Conservation (phyloP, 2,329 filamentous ascomycete genomes). For the Neurospora sp. region DNA sequence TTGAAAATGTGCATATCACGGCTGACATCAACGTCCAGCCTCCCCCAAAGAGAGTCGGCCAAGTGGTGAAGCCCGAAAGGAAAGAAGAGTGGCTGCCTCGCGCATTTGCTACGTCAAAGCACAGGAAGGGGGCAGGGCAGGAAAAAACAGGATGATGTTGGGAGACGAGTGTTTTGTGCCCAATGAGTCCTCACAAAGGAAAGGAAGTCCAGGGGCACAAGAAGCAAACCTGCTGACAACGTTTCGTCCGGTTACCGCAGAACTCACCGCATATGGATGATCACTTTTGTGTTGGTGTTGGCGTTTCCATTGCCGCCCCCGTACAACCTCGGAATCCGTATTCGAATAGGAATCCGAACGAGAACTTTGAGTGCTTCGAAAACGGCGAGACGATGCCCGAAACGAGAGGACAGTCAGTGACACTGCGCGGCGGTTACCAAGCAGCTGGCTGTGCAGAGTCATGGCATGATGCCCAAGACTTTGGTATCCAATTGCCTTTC, state of each 20-base stretch:
- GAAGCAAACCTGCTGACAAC: not conserved
- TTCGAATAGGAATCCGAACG: not conserved
- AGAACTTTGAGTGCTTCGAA: too few relatives aligned
- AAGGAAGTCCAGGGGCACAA: not conserved
- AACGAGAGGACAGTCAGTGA: not conserved
- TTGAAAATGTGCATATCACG: not conserved
- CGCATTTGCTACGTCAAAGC: not conserved
- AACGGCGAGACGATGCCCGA: not conserved
- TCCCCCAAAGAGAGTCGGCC: not conserved
- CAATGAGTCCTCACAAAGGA: not conserved
- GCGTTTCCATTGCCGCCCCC: not conserved
- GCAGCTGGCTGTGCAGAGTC: not conserved
- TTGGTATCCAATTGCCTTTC: not conserved
- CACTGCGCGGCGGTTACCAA: not conserved
- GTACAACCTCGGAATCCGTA: not conserved
- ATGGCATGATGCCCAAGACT: not conserved
- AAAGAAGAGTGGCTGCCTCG: not conserved
- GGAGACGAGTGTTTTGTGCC: not conserved
- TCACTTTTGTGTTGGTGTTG: not conserved
- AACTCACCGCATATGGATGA: not conserved
- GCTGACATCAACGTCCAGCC: not conserved
- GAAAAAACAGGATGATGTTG: not conserved
- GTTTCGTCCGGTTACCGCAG: not conserved
- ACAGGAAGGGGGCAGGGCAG: not conserved
- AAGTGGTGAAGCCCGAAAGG: not conserved